Conservation (phyloP, 495 filamentous ascomycete genomes). For the Talaromyces liani region DNA sequence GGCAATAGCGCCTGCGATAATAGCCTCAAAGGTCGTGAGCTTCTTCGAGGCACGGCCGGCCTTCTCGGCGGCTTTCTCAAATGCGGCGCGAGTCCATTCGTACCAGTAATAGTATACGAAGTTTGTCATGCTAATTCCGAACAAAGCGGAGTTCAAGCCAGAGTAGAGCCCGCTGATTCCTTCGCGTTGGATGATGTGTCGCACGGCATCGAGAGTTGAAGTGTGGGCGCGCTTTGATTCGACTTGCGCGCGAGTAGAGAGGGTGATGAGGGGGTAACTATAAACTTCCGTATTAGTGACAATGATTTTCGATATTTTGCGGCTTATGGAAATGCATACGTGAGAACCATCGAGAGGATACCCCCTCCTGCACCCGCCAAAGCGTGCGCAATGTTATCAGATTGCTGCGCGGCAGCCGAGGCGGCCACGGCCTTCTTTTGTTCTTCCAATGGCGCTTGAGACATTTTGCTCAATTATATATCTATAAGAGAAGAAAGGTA, state of each 20-base stretch:
- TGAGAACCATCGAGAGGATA: slow-evolving; percentile 89
- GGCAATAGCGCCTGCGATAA: slow-evolving; percentile 92
- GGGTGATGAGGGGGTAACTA: slow-evolving; percentile 92
- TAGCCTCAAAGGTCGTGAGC: slow-evolving; percentile 82
- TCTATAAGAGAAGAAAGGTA: not conserved
- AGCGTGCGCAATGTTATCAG: slow-evolving; percentile 87
- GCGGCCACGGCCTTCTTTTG: slow-evolving; percentile 29
- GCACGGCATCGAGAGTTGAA: slow-evolving; percentile 69
- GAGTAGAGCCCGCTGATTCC: slow-evolving; percentile 82
- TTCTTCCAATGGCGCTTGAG: slow-evolving; percentile 26
- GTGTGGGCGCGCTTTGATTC: slow-evolving; percentile 89
- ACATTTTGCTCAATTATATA: slow-evolving; percentile 21
- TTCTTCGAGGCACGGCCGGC: slow-evolving; percentile 72
- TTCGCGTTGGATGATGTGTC: slow-evolving; percentile 84
- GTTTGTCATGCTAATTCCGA: slow-evolving; percentile 97
- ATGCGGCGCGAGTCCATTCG: slow-evolving; percentile 88
- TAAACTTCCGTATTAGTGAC: not conserved
- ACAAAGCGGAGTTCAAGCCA: slow-evolving; percentile 82
- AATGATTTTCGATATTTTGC: not conserved
- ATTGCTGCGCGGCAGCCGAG: slow-evolving; percentile 56
- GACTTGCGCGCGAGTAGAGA: slow-evolving; percentile 95
- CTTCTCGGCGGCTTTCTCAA: slow-evolving; percentile 71
- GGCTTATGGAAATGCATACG: slow-evolving; percentile 41
- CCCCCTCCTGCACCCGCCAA: slow-evolving; percentile 85
- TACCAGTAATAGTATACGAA: slow-evolving; percentile 99